phyloP scores from a whole-genome alignment of 805 yeast species.

The Yamadazyma sp. region DNA sequence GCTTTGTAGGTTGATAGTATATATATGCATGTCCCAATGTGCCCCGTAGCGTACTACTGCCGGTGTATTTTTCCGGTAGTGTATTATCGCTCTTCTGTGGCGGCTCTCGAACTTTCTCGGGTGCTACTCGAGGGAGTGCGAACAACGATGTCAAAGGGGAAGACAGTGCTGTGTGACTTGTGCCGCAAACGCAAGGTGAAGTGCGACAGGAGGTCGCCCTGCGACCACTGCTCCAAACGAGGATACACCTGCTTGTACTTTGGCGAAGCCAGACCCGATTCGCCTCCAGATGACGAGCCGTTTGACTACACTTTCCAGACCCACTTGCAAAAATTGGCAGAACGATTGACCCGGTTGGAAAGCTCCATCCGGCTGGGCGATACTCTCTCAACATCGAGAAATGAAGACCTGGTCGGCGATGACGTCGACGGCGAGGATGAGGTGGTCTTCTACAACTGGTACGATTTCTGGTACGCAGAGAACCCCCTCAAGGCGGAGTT shows the following conservation, averaged over 20 bases:
- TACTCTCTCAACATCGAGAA: too few species aligned
- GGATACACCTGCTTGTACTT: neutral
- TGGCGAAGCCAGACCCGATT: neutral
- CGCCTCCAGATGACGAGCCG: neutral
- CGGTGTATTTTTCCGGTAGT: too few species aligned
- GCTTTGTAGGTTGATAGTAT: constrained; percentile 24
- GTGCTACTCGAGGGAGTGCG: too few species aligned
- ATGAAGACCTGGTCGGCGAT: neutral
- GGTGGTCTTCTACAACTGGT: neutral
- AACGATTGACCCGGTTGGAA: neutral
- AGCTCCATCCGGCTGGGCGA: neutral
- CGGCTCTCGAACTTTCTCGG: too few species aligned
- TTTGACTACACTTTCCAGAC: neutral
- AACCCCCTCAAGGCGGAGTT: neutral
- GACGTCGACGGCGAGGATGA: neutral
- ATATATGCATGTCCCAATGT: too few species aligned
- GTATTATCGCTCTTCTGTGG: too few species aligned
- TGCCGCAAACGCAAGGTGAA: constrained; percentile 4
- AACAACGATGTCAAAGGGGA: neutral
- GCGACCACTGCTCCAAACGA: neutral
- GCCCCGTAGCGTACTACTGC: too few species aligned
- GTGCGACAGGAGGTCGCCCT: constrained; percentile 1
- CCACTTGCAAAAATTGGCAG: neutral
- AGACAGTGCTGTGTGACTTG: constrained; percentile 3
- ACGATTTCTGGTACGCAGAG: neutral